Evolutionary conservation across 805 yeast genomes (phyloP), one percentile per base, ranked within the genome.

Genomic region (Candida orba): DNA sequence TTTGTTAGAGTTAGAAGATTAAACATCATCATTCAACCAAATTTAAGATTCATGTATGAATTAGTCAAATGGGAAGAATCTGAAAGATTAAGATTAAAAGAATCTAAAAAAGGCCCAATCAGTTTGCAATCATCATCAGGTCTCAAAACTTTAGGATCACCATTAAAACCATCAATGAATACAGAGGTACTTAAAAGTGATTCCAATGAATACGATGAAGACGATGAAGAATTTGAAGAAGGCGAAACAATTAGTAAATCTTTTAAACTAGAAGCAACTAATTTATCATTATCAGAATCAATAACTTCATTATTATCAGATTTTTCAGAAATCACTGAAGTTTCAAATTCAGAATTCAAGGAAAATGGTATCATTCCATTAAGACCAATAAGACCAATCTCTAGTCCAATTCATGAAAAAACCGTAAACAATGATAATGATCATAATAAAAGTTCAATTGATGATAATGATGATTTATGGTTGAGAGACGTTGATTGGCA

Each of bases 1-100:
- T 88, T 72, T 64, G 96, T 89, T n/a, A 71, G 97, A 35, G 96
- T 88, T 4, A 70, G 96, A 41, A 69, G 98, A 42, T 72, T 91
- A 56, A 91, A 91, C 61, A 90, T 91, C 46, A 87, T 91, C 29
- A 91, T 91, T 50, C 98, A 91, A 63, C 98, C 98, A 13, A 91
- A 89, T 60, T 68, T 91, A 59, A 76, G 91, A 59, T 81, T 91
- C 58, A 84, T 89, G 88, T 91, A 88, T 62, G 97, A 90, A 57
- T 68, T 91, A 48, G 78, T 87, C 61, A 82, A 81, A 59, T 77
- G 79, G 79, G 84, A 78, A 36, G 73, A 69, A 43, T 44, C 45
- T 37, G 54, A 50, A 31, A 50, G 56, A 35, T 34, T 47, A 22
- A 41, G 34, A n/a, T 31, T 24, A n/a, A 43, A 35, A 31, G 39